phyloP scores from a whole-genome alignment of 2,329 filamentous ascomycete species.

The Aspergillus sojae region DNA sequence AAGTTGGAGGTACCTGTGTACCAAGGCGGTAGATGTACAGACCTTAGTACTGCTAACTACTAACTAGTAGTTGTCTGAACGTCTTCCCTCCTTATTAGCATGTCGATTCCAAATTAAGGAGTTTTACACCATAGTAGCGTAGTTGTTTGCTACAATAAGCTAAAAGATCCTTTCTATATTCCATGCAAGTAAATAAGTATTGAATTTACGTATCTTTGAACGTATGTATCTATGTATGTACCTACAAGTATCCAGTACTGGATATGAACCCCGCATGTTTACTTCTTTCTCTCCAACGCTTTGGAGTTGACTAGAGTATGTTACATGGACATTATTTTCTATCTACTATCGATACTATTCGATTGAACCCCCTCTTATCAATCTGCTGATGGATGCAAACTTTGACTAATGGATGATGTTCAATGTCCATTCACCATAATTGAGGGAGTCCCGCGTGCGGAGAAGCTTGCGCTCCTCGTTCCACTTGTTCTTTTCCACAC shows the following conservation, averaged over 20 bases:
- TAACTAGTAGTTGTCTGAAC: no score
- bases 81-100: no score
- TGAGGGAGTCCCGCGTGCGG: slow-evolving; percentile 14
- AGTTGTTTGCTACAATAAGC: no score
- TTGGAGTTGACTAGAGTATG: background rate
- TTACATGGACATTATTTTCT: background rate
- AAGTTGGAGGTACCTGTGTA: no score
- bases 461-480: slow-evolving; percentile 8
- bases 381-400: slow-evolving; percentile 5
- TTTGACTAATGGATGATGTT: slow-evolving; percentile 2
- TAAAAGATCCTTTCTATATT: no score
- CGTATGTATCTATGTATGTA: no score
- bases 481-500: slow-evolving; percentile 7
- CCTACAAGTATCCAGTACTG: background rate
- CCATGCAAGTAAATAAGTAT: no score
- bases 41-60: no score
- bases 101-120: no score
- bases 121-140: no score
- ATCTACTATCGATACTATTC: background rate
- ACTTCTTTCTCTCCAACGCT: background rate
- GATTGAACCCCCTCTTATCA: background rate
- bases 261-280: background rate
- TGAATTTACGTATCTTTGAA: no score
- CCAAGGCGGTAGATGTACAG: no score
- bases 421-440: background rate